Base-by-base conservation (phyloP, 2,329 filamentous ascomycete species). In the Fusarium coffeatum region DNA sequence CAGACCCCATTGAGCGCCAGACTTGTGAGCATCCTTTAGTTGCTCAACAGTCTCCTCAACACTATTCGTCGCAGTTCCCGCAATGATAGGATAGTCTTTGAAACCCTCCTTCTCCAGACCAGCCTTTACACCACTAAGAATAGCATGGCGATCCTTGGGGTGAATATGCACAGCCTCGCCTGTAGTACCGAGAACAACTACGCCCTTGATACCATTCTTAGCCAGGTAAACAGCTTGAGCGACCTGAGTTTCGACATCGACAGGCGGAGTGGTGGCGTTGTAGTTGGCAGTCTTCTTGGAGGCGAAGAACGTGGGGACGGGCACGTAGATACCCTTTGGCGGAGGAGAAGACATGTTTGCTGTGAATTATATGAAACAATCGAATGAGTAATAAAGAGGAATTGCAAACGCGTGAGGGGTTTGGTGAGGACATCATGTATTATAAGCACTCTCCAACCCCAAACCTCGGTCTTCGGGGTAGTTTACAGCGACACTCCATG, bases 111-210 rank as follows among this genome's bases (percentile, higher is more conserved):
- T 81, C 59, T 86, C 82, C 37, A 91, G 81, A 9, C 83, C 87
- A 69, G 84, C 81, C 55, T 87, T 83, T 54, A 89, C 84, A 55
- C 83, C 84, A n/a, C 80, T 79, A 42, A 91, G 82, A 47, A 90
- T 79, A 46, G 83, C 79, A 59, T 80, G 81, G 34, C 89, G 86
- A 71, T 91, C 89, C n/a, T 80, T 72, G n/a, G 82, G 82, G 22
- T 85, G 84, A 50, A 91, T 80, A 77, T 90, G 88, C 45, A 91
- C 85, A 1, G 87, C 87, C 76, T 91, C 89, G 62, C 89, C 89
- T 0, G 89, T 91, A 41, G 85, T 88, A 25, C 89, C 89, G 51
- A 90, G 84, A 42, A 90, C 81, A 13, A 90, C 87, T 27, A 91
- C 81, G 23, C 89, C 89, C 30, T 82, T 82, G 71, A 91, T 86